Evolutionary conservation across 495 filamentous ascomycete species (phyloP).

Genomic region (Opeltia flavorubescens): DNA sequence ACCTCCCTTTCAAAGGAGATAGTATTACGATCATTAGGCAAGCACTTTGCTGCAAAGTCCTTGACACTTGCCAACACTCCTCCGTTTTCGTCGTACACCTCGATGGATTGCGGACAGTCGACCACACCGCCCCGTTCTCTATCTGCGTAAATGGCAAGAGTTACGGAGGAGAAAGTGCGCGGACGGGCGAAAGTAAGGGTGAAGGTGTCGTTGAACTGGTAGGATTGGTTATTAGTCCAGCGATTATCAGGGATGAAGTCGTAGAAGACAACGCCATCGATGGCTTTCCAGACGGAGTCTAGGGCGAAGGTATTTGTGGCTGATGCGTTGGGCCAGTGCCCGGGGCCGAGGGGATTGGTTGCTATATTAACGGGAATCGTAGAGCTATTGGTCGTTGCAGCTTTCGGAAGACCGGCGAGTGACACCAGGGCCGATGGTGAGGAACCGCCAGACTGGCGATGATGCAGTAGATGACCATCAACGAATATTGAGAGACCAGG

Average conservation of each 20-base stretch:
- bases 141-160: slow-evolving; percentile 26
- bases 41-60: slow-evolving; percentile 15
- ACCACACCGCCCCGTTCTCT: slow-evolving; percentile 22
- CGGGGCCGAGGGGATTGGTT: slow-evolving; percentile 26
- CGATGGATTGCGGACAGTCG: slow-evolving; percentile 23
- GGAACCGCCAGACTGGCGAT: too few species aligned
- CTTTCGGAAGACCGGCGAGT: slow-evolving; percentile 4
- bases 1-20: slow-evolving; percentile 20
- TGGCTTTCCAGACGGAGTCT: slow-evolving; percentile 27
- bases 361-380: slow-evolving; percentile 26
- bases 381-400: slow-evolving; percentile 6
- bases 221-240: slow-evolving; percentile 30
- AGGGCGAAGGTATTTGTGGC: slow-evolving; percentile 22
- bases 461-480: slow-evolving; percentile 20
- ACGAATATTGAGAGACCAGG: slow-evolving; percentile 24
- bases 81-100: slow-evolving; percentile 20
- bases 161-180: slow-evolving; percentile 23
- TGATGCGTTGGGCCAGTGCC: slow-evolving; percentile 22
- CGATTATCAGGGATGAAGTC: slow-evolving; percentile 28
- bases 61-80: slow-evolving; percentile 17
- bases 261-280: slow-evolving; percentile 31
- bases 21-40: slow-evolving; percentile 27
- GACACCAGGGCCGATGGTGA: slow-evolving; percentile 9
- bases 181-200: slow-evolving; percentile 27
- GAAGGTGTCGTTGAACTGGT: slow-evolving; percentile 23